Conservation (phyloP, 2,329 filamentous ascomycete genomes). For the Gliomastix tumulicola region DNA sequence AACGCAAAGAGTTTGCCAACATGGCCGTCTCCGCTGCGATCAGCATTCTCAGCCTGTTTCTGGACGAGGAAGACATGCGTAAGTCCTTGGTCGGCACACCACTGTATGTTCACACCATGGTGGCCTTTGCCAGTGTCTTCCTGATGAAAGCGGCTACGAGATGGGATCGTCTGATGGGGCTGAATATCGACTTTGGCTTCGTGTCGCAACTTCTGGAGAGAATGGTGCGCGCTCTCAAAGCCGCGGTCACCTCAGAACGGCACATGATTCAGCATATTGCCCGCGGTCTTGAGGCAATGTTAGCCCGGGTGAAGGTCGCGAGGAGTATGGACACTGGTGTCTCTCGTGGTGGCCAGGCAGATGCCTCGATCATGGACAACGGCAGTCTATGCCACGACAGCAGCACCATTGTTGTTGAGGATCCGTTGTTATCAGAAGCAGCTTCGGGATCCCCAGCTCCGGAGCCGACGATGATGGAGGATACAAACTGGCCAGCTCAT, state of each 20-base stretch:
- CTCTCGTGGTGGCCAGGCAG: no score
- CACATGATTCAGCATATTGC: constrained; percentile 28
- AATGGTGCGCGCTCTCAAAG: constrained; percentile 20
- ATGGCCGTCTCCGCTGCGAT: constrained; percentile 27
- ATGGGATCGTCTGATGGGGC: constrained; percentile 20
- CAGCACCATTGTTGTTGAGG: no score
- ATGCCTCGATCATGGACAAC: no score
- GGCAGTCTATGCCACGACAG: no score
- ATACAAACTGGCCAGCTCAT: neutral
- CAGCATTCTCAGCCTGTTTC: constrained; percentile 18
- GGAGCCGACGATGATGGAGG: no score
- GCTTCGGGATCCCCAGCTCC: no score
- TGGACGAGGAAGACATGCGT: constrained; percentile 21
- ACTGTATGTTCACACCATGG: constrained; percentile 21
- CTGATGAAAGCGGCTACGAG: constrained; percentile 21
- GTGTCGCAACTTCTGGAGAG: constrained; percentile 19
- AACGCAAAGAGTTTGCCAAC: constrained; percentile 34
- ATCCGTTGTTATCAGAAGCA: no score
- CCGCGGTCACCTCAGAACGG: constrained; percentile 19
- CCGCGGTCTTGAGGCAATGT: constrained; percentile 23
- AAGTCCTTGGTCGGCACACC: constrained; percentile 19
- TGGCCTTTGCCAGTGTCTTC: constrained; percentile 21
- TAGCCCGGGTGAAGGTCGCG: constrained; percentile 7
- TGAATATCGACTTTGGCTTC: constrained; percentile 21
- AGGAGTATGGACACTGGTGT: neutral